Evolutionary conservation across 106 monocot genomes (phyloP).

Genomic region (Dioscorea alata): DNA sequence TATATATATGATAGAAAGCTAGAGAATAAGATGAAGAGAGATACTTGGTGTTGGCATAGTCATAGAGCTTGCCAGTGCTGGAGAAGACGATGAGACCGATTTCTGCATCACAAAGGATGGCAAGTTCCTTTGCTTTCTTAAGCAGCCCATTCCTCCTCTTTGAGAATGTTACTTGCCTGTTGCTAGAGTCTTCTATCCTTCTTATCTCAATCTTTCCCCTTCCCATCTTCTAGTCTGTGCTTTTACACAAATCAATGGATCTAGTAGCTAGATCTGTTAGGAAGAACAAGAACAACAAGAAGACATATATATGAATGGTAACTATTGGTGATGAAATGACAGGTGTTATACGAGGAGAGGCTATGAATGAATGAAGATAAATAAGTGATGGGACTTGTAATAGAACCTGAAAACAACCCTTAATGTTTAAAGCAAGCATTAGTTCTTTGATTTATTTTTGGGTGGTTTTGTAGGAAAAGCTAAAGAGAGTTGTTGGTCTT

Average conservation of each 20-base stretch:
- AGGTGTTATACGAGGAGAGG: too few relatives aligned
- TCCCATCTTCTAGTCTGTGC: not conserved
- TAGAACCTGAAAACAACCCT: too few relatives aligned
- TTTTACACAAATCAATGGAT: not conserved
- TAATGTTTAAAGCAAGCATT: too few relatives aligned
- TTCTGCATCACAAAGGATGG: not conserved
- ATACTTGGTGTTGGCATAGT: not conserved
- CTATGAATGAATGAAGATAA: too few relatives aligned
- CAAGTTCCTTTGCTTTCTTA: not conserved
- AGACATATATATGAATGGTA: too few relatives aligned
- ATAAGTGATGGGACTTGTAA: too few relatives aligned
- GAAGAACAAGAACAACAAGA: not conserved
- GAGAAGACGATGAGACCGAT: not conserved
- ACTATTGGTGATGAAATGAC: too few relatives aligned
- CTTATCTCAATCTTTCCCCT: not conserved
- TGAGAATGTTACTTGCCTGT: not conserved
- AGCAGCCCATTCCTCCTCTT: slow-evolving; percentile 2
- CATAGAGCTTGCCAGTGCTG: not conserved
- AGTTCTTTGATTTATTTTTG: too few relatives aligned
- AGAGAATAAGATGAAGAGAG: not conserved
- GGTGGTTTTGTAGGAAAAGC: too few relatives aligned
- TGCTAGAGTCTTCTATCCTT: not conserved
- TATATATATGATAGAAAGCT: not conserved
- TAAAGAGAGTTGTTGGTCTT: too few relatives aligned
- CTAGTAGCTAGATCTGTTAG: not conserved